Evolutionary conservation across 345 rosid genomes (phyloP), one percentile per base, ranked within the genome.

Genomic region (Atalantia buxifolia): DNA sequence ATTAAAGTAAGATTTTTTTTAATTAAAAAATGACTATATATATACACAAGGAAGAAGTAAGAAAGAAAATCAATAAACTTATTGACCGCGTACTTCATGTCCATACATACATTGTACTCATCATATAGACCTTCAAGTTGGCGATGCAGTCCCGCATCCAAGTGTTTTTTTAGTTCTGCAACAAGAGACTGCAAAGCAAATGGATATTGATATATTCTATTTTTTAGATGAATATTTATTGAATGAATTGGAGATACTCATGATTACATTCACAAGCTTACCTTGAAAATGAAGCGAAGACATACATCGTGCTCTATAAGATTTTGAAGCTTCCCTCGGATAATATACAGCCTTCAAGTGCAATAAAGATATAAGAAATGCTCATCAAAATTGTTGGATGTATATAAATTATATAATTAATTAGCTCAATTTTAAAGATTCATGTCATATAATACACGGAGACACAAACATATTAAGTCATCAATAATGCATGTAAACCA

Each of bases 261-360:
- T 53, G 22, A 53, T 53, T 53, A 1, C 57, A 18, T 18, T 27
- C 40, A 18, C 28, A 48, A 13, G 10, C 70, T 22, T 76, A 87
- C 92, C 86, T 73, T 76, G 27, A 87, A 85, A 48, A 89, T 84
- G 61, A 81, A 91, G 10, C 83, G 83, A 0, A 88, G 84, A 8
- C 89, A 86, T 50, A 91, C 90, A 71, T 88, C 81, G 72, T 89
- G 90, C 81, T 89, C 92, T 42, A 82, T 85, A 24, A 91, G 88
- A 66, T 73, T 86, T 71, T 84, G 90, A 74, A 89, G 90, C 84
- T 86, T 86, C 57, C 89, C 87, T 0, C 88, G 87, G 75, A 91
- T 86, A 12, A 83, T 77, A 77, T 85, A 91, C 40, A 91, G 79
- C 88, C 94, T 89, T 87, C 57, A 53, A 53, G 22, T 53, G 57